These are phyloP conservation scores for Mycena pura DNA, from an alignment of 768 basidiomycete species.

Conservation along the genomic window DNA sequence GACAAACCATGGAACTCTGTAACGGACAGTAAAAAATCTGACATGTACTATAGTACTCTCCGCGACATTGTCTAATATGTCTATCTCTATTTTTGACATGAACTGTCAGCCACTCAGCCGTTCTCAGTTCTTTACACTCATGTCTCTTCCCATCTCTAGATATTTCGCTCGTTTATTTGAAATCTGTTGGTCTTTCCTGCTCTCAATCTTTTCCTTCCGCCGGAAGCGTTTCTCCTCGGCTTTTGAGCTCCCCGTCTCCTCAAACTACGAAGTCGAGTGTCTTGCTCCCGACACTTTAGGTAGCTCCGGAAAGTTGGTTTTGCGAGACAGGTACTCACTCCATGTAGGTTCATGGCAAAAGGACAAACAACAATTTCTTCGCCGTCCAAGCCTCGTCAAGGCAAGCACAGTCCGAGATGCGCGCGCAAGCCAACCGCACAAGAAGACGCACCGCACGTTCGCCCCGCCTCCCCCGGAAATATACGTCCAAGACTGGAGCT, in stretches of 20 bases:
- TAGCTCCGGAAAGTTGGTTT: not conserved
- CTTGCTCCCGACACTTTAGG: not conserved
- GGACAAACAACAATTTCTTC: conserved; percentile 24
- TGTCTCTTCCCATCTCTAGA: conserved; percentile 4
- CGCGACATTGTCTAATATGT: too few species aligned
- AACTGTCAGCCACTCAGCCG: not conserved
- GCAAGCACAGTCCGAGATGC: conserved; percentile 4
- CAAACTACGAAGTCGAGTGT: not conserved
- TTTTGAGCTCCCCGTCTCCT: conserved; percentile 10
- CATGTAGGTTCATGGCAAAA: conserved; percentile 22
- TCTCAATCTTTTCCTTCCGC: conserved; percentile 11
- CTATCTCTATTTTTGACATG: too few species aligned
- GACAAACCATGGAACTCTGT: too few species aligned
- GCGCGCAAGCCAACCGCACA: not conserved
- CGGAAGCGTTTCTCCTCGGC: conserved; percentile 4
- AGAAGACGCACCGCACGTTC: conserved; percentile 2
- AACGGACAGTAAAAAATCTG: too few species aligned
- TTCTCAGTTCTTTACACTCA: conserved; percentile 1
- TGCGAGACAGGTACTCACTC: not conserved
- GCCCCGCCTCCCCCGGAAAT: conserved; percentile 11
- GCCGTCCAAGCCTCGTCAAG: conserved; percentile 19
- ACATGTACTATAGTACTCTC: too few species aligned
- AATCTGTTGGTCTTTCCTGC: conserved; percentile 11
- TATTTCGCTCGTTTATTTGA: conserved; percentile 19
- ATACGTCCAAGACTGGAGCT: conserved; percentile 28